Base-by-base conservation (phyloP, 495 filamentous ascomycete genomes). In the Aspergillus funiculosus region DNA sequence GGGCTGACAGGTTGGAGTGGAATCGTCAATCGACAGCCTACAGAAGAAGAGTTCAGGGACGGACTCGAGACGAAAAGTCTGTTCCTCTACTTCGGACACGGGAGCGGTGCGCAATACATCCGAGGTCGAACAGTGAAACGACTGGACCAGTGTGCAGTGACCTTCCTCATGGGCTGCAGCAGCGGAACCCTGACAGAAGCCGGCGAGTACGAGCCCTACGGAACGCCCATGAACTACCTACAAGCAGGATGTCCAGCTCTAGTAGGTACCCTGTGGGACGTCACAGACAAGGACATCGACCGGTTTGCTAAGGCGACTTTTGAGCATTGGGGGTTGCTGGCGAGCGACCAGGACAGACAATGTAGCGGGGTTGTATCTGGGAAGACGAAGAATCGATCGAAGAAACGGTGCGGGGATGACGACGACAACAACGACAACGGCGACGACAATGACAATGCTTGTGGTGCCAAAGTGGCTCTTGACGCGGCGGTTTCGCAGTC, bases 261-360 rank as follows among this genome's bases (percentile, higher is more conserved):
- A 13, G 80, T 96, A 0, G 91, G 86, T 15, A 95, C 86, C 4
- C 71, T 98, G 26, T 98, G 92, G 92, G 92, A 98, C 63, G 92
- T 98, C 15, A 98, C 94, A 9, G 92, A 98, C 55, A 84, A 85
- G 52, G 92, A 98, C 60, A 92, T 94, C 54, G 92, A 98, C 69
- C 82, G 89, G 26, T 94, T 96, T 59, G 82, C 88, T 0, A 78
- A 79, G 17, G 68, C 76, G 11, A 68, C 83, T 2, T 82, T 95
- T 38, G 83, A 90, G 59, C 76, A 81, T 43, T 98, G 92, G 92
- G 92, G 92, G 10, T 59, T 98, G 2, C 67, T 88, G 20, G 53
- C 26, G 19, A 13, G 42, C 39, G 58, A 40, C 17, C 44, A 34
- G 5, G 42, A 27, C 19, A 6, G 17, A n/a, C n/a, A n/a, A n/a